These are phyloP conservation scores for Leccinum pachyderme DNA, from an alignment of 1,284 basidiomycete species.

Conservation along the genomic window DNA sequence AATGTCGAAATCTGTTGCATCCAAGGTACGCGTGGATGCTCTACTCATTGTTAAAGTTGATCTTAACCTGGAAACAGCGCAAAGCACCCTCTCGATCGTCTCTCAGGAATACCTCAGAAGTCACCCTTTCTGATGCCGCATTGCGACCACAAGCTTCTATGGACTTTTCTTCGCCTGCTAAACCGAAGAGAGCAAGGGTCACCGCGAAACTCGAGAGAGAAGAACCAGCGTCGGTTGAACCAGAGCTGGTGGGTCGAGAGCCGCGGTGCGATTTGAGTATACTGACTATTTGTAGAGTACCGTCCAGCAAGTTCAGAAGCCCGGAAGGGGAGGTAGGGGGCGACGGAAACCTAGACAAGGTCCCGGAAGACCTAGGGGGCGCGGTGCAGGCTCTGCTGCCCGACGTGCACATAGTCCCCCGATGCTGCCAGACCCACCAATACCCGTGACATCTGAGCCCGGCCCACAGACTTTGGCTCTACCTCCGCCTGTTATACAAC, in stretches of 20 bases:
- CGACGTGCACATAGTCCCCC: conserved; percentile 16
- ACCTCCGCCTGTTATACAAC: conserved; percentile 11
- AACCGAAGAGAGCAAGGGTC: conserved; percentile 31
- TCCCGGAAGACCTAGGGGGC: conserved; percentile 18
- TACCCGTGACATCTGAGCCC: conserved; percentile 20
- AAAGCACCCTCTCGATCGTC: conserved; percentile 27
- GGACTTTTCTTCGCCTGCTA: conserved; percentile 29
- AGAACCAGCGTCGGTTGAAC: conserved; percentile 15
- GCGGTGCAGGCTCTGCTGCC: conserved; percentile 3
- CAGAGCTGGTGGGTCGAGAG: conserved; percentile 19
- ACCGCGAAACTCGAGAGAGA: conserved; percentile 29
- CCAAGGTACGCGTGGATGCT: conserved; percentile 17
- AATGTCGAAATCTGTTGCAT: conserved; percentile 10
- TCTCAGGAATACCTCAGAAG: conserved; percentile 20
- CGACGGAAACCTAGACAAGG: conserved; percentile 26
- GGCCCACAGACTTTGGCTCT: conserved; percentile 5
- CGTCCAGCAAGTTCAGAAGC: conserved; percentile 14
- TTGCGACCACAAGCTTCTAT: conserved; percentile 13
- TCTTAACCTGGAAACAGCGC: conserved; percentile 23
- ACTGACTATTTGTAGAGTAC: conserved; percentile 15
- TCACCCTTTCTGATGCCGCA: conserved; percentile 7
- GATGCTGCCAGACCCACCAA: conserved; percentile 9
- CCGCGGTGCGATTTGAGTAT: background rate
- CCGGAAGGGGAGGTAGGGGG: conserved; percentile 14
- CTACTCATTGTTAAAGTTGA: background rate